A percentile compares a stretch with the other conserved stretches of the same genome.
Conservation (phyloP, 192 early-diverging fungal genomes). For the Coemansia sp. region DNA sequence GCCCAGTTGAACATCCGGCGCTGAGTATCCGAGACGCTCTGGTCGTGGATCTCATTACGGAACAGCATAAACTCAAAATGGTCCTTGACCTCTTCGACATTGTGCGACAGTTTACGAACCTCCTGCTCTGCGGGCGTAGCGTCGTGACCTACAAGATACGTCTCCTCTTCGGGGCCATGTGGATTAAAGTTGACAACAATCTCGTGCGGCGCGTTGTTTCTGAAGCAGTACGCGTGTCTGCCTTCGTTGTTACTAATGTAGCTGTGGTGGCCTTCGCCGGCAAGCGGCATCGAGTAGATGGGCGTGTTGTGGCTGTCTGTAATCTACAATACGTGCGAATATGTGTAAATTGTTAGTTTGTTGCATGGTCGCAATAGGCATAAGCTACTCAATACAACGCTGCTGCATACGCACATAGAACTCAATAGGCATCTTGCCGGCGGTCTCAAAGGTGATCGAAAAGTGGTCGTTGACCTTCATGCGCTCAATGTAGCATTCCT, state of each 20-base stretch:
- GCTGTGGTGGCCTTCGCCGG: slow-evolving; percentile 46
- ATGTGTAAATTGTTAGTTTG: neutral
- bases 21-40: slow-evolving; percentile 46
- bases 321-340: slow-evolving; percentile 13
- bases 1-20: slow-evolving; percentile 50
- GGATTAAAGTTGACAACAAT: slow-evolving; percentile 54
- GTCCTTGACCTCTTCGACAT: slow-evolving; percentile 49
- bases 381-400: neutral
- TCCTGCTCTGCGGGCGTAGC: slow-evolving; percentile 43
- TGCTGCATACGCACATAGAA: slow-evolving; percentile 21
- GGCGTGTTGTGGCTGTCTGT: slow-evolving; percentile 34
- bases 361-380: neutral
- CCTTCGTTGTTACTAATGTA: slow-evolving; percentile 37
- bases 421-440: slow-evolving; percentile 48
- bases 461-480: slow-evolving; percentile 46
- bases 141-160: slow-evolving; percentile 26
- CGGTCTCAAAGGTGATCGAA: slow-evolving; percentile 51
- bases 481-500: slow-evolving; percentile 52
- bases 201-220: slow-evolving; percentile 44
- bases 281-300: slow-evolving; percentile 42
- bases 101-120: slow-evolving; percentile 49
- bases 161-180: slow-evolving; percentile 47
- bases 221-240: slow-evolving; percentile 51
- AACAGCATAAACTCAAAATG: slow-evolving; percentile 54
- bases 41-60: slow-evolving; percentile 51